Conservation (phyloP, 2,329 filamentous ascomycete genomes). For the Colletotrichum sp. region DNA sequence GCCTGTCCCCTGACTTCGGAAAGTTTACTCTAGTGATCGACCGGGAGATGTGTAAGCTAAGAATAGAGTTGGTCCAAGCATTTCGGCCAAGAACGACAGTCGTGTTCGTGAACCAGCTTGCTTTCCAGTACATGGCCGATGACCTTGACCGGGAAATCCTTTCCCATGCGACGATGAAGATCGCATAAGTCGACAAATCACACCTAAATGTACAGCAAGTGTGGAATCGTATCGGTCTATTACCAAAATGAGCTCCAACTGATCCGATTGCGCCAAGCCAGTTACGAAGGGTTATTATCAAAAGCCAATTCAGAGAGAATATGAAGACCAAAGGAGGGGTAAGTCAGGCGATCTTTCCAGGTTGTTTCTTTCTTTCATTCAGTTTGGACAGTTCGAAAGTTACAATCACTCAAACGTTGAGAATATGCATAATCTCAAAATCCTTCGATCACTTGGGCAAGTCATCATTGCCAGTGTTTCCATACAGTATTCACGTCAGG, state of each 20-base stretch:
- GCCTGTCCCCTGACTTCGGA: neutral
- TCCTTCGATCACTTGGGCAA: neutral
- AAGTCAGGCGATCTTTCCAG: neutral
- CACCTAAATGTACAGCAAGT: neutral
- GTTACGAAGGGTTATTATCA: neutral
- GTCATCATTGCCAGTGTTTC: neutral
- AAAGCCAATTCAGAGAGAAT: neutral
- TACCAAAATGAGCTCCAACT: neutral
- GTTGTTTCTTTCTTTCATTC: neutral
- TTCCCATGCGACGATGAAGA: neutral
- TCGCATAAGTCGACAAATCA: neutral
- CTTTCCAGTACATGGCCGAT: neutral
- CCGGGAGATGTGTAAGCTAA: neutral
- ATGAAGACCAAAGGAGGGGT: neutral
- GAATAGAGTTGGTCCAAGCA: neutral
- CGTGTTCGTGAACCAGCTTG: neutral
- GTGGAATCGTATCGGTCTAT: neutral
- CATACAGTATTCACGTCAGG: neutral
- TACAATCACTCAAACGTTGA: neutral
- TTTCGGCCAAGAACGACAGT: neutral
- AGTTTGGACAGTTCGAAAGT: neutral
- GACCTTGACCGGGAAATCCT: neutral
- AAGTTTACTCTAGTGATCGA: neutral
- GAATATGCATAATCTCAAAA: neutral
- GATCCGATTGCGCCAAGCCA: neutral